A percentile compares a stretch with the other conserved stretches of the same genome.
These are phyloP conservation scores for Fomitiporia mediterranea DNA, from an alignment of 1,284 basidiomycete species.

Conservation along the genomic window DNA sequence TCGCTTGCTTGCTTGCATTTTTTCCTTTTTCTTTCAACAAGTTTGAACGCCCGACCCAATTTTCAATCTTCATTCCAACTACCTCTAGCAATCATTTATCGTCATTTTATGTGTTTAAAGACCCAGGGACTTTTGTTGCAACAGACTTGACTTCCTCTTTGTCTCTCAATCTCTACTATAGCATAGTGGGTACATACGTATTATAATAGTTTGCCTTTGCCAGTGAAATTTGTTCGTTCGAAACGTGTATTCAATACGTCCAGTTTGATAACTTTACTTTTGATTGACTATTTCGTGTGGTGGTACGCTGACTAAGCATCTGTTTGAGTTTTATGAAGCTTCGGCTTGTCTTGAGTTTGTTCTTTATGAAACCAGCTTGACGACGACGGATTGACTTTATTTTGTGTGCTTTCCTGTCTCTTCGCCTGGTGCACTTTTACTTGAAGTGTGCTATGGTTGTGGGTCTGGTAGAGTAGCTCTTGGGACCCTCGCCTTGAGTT, in stretches of 20 bases:
- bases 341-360: constrained; percentile 8
- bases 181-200: constrained; percentile 4
- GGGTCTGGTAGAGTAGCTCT: constrained; percentile 56
- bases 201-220: neutral
- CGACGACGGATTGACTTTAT: constrained; percentile 56
- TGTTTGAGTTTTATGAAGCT: neutral
- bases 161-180: neutral
- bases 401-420: constrained; percentile 61
- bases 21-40: neutral
- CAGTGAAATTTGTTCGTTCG: neutral
- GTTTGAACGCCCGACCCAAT: neutral
- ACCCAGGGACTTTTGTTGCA: constrained; percentile 5
- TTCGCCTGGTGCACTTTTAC: constrained; percentile 32
- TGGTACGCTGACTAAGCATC: neutral
- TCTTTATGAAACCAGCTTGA: constrained; percentile 49
- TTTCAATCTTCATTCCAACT: neutral
- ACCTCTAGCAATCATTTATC: neutral
- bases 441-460: constrained; percentile 32
- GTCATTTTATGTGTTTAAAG: neutral
- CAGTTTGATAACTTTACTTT: no score
- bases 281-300: neutral
- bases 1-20: neutral
- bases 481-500: constrained; percentile 71
- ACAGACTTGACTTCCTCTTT: neutral
- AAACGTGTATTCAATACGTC: no score